Evolutionary conservation across 192 early-diverging fungal species (phyloP), one percentile per base, ranked within the genome.

Genomic region (Phlyctochytrium arcticum): DNA sequence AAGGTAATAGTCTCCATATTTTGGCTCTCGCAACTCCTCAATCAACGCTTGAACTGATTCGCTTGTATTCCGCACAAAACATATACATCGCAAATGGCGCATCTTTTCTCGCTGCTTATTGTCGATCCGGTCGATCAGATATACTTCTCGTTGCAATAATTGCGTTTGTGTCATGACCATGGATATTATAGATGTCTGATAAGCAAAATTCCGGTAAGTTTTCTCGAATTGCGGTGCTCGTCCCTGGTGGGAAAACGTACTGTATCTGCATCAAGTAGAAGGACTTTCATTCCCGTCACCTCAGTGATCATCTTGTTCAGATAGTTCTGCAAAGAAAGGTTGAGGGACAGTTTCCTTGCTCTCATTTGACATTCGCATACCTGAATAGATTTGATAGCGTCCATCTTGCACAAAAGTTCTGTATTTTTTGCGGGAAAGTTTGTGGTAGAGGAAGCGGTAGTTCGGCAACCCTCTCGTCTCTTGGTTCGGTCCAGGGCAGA

Each of bases 1-100:
- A 35, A 99, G 82, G 68, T 95, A 96, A 70, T 99, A 99, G 65
- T 96, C 94, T 49, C 92, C 92, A 76, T 96, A 99, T 36, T 86
- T 83, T 5, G 97, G 97, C 23, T 90, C 89, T 46, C 90, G 71
- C 27, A 99, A 80, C 75, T 99, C 97, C 53, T 94, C 90, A 15
- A 94, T 80, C 54, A 99, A 69, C 27, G 81, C 85, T 70, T 92
- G 92, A 23, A 98, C 77, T 4, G 90, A 90, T 37, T 92, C 87
- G 6, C 81, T 75, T 0, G 94, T 91, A 0, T 95, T 94, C 44
- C 97, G 69, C 12, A 92, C 66, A 74, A 98, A 99, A 65, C 89
- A 92, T 33, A 99, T 76, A 62, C 95, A 98, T 69, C 96, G 96
- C 36, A 99, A 65, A 72, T 99, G 97, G 31, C 86, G 85, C 91